Conservation (phyloP, 257 asterid genomes). For the Salvia splendens region DNA sequence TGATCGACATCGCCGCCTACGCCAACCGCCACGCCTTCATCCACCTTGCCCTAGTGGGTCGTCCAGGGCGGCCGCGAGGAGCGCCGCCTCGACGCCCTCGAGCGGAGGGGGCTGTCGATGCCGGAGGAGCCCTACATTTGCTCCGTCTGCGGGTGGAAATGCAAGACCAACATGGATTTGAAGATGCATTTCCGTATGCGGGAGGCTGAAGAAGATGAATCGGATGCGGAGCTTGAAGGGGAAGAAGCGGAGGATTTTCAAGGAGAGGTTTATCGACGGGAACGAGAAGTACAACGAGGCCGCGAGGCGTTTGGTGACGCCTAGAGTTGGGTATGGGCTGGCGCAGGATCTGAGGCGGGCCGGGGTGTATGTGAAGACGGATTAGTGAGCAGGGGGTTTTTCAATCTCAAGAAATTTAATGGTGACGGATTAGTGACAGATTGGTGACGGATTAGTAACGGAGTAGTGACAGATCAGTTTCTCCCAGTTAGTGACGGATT, state of each 20-base stretch:
- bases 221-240: constrained; percentile 84
- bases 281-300: constrained; percentile 79
- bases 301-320: constrained; percentile 59
- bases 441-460: no score
- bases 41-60: constrained; percentile 88
- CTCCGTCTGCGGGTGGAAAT: constrained; percentile 87
- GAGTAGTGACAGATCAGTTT: no score
- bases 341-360: constrained; percentile 84
- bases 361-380: constrained; percentile 85
- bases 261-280: constrained; percentile 71
- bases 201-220: constrained; percentile 74
- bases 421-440: no score
- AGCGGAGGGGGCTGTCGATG: constrained; percentile 52
- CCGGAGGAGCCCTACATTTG: constrained; percentile 62
- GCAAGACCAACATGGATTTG: constrained; percentile 62
- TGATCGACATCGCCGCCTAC: constrained; percentile 78
- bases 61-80: constrained; percentile 67
- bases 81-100: constrained; percentile 58
- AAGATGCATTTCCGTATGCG: constrained; percentile 88
- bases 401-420: no score
- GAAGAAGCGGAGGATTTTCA: constrained; percentile 75
- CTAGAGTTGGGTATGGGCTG: constrained; percentile 75
- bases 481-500: no score
- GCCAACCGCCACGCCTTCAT: constrained; percentile 92
- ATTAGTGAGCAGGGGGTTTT: no score